Evolutionary conservation across 768 basidiomycete genomes (phyloP).

Genomic region (Boletus huronensis): DNA sequence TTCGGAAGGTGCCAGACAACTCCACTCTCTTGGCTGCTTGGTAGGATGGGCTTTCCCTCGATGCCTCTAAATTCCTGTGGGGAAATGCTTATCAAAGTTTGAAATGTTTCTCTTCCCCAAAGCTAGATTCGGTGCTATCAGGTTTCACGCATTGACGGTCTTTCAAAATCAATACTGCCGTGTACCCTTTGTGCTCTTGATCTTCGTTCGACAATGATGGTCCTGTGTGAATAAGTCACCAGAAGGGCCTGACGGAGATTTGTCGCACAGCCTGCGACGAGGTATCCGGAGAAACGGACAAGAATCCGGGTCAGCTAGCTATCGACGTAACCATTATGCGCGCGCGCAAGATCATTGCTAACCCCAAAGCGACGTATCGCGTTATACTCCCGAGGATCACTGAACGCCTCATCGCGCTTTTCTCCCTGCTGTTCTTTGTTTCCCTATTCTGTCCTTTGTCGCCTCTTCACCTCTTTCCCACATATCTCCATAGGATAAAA

Average conservation of each 20-base stretch:
- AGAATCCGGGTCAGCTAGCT: background rate
- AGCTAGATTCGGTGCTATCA: background rate
- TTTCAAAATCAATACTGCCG: background rate
- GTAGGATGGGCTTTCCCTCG: background rate
- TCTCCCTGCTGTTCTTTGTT: background rate
- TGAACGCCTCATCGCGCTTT: background rate
- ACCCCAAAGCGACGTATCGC: too few species aligned
- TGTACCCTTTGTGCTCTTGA: background rate
- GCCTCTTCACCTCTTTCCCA: background rate
- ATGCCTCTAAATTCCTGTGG: background rate
- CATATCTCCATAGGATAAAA: background rate
- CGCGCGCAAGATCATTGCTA: background rate
- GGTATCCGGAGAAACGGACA: background rate
- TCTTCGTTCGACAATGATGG: background rate
- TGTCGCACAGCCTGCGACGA: too few species aligned
- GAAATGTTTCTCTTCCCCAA: background rate
- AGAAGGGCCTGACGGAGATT: background rate
- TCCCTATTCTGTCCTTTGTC: background rate
- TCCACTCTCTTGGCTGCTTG: background rate
- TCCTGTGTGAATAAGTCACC: background rate
- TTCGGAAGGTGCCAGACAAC: background rate
- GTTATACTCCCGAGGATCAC: background rate
- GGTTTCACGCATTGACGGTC: background rate
- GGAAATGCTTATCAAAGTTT: background rate
- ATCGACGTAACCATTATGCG: background rate